Evolutionary conservation across 192 early-diverging fungal genomes (phyloP).

Genomic region (Coemansia sp.): DNA sequence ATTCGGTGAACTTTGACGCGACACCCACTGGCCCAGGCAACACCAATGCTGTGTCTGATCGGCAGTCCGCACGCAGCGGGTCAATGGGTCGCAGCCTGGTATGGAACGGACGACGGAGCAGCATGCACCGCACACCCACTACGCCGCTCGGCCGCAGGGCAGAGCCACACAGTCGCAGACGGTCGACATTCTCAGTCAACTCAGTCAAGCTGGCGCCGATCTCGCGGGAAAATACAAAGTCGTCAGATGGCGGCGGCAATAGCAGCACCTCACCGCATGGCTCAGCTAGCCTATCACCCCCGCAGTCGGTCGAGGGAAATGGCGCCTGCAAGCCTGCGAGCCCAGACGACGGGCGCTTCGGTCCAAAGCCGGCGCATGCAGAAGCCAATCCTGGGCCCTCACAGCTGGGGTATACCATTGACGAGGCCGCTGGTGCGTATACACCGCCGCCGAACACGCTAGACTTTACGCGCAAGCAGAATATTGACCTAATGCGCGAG

Average conservation of each 20-base stretch:
- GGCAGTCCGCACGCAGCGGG: slow-evolving; percentile 30
- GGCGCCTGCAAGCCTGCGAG: neutral
- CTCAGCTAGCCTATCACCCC: slow-evolving; percentile 7
- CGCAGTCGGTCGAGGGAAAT: slow-evolving; percentile 22
- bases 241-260: slow-evolving; percentile 3
- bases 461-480: slow-evolving; percentile 53
- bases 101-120: slow-evolving; percentile 54
- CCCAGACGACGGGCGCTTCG: neutral
- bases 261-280: slow-evolving; percentile 15
- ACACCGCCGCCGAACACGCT: slow-evolving; percentile 48
- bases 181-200: slow-evolving; percentile 48
- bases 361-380: neutral
- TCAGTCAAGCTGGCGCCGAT: slow-evolving; percentile 48
- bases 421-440: slow-evolving; percentile 44
- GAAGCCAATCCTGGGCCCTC: slow-evolving; percentile 31
- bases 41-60: slow-evolving; percentile 17
- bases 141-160: slow-evolving; percentile 50
- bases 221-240: slow-evolving; percentile 31
- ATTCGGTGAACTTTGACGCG: slow-evolving; percentile 65
- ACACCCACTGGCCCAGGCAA: slow-evolving; percentile 15
- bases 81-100: slow-evolving; percentile 41
- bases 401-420: slow-evolving; percentile 47
- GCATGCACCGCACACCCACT: slow-evolving; percentile 48
- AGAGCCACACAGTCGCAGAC: slow-evolving; percentile 51
- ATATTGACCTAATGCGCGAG: slow-evolving; percentile 41